Conservation (phyloP, 2,329 filamentous ascomycete genomes). For the Tolypocladium inflatum region DNA sequence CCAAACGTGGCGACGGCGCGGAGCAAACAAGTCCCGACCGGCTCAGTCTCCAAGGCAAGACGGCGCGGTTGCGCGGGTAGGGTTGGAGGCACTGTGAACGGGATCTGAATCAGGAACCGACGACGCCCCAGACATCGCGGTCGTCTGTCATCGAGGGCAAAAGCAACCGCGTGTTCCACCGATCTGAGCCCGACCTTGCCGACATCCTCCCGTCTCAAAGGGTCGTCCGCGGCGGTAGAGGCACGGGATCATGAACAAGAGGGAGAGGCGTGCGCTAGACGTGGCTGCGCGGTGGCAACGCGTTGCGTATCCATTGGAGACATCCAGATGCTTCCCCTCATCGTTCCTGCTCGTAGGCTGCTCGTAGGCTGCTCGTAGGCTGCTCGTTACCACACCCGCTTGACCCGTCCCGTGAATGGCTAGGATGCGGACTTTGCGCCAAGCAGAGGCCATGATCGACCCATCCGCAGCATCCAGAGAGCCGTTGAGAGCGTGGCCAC, state of each 20-base stretch:
- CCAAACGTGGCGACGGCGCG: neutral
- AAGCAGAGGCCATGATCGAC: neutral
- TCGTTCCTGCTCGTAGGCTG: neutral
- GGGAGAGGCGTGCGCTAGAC: neutral
- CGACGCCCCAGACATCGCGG: no score
- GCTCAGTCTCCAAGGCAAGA: neutral
- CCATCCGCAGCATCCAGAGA: neutral
- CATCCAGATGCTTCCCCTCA: neutral
- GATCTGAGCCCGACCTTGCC: no score
- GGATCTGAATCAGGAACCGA: neutral
- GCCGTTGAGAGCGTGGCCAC: neutral
- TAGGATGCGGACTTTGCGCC: neutral
- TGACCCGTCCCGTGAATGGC: neutral
- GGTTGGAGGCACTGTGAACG: neutral
- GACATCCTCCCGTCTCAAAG: neutral
- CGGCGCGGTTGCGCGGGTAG: neutral
- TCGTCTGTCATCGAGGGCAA: no score
- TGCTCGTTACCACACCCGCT: neutral
- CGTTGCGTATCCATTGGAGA: neutral
- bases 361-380: neutral
- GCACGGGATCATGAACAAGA: neutral
- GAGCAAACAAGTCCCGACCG: neutral
- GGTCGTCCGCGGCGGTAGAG: neutral
- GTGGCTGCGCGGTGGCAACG: conserved; percentile 7
- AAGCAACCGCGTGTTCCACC: no score